Evolutionary conservation across 306 rosid genomes (phyloP).

Genomic region (Acacia confusa): DNA sequence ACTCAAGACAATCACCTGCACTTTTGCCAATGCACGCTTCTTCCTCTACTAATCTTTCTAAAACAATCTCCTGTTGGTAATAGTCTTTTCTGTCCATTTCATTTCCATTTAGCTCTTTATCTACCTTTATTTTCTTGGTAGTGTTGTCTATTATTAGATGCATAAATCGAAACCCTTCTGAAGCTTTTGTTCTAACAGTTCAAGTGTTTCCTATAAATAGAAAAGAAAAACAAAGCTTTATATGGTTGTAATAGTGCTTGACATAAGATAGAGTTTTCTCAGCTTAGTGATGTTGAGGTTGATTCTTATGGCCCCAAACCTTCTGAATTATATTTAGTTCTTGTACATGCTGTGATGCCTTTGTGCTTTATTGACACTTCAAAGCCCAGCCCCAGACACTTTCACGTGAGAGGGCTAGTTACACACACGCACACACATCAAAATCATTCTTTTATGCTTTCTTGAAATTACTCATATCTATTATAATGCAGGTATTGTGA

Average conservation of each 20-base stretch:
- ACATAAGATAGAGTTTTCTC: neutral
- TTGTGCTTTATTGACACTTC: neutral
- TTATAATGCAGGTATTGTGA: constrained; percentile 45
- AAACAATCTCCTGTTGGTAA: constrained; percentile 45
- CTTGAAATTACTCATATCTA: neutral
- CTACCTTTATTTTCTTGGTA: neutral
- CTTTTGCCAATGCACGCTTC: constrained; percentile 35
- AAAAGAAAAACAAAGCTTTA: neutral
- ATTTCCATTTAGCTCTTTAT: neutral
- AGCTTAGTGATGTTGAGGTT: neutral
- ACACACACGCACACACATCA: neutral
- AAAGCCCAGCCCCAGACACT: neutral
- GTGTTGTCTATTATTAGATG: neutral
- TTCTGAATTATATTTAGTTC: neutral
- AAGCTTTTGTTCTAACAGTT: neutral
- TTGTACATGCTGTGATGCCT: neutral
- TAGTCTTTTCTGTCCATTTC: neutral
- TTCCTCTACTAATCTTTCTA: constrained; percentile 15
- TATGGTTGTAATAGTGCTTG: neutral
- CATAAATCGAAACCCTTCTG: neutral
- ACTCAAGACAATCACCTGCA: neutral
- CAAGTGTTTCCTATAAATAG: no score
- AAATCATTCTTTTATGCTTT: neutral
- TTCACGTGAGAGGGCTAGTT: neutral
- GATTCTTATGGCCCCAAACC: neutral